Base-by-base conservation (phyloP, 192 early-diverging fungal genomes). In the Umbelopsis ramanniana region DNA sequence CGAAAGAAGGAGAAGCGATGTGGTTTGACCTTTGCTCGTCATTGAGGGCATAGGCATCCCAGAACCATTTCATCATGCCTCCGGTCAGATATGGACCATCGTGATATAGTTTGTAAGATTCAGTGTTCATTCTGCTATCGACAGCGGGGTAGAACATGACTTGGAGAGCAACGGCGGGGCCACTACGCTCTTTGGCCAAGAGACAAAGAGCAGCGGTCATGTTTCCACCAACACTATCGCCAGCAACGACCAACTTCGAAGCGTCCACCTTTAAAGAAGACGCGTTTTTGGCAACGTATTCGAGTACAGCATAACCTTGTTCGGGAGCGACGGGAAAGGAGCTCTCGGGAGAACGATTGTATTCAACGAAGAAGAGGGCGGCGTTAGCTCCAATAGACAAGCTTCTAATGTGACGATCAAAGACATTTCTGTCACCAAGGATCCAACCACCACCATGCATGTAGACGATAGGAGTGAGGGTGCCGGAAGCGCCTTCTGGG, bases 201-300 rank as follows among this genome's bases (percentile, higher is more conserved):
- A 71, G 8, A 19, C 48, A 43, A 15, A 71, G 5, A 12, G 33
- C 69, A 17, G 24, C 69, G 5, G 69, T 37, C 53, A 71, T 38
- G 38, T 75, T 53, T n/a, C 69, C 74, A 33, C 74, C 74, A 23
- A 57, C 74, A 21, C 68, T 70, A 35, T 75, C 74, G 23, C 74
- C 74, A 33, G 54, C 69, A 6, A 75, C 38, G n/a, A 67, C 74
- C 15, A 75, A n/a, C 6, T 57, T 52, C 33, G 63, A 46, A 23
- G 23, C 66, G 29, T 75, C 69, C 0, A 75, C 43, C 14, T 75
- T 75, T 11, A 69, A 37, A 11, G 26, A 19, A 15, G 24, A 47
- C 8, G 67, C 68, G 38, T 70, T 48, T 19, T 63, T 68, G n/a
- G 19, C 29, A 22, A 70, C 46, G 50, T 68, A 75, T 15, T 63